phyloP scores from a whole-genome alignment of 441 rosid genomes.

The Eutrema salsugineum region DNA sequence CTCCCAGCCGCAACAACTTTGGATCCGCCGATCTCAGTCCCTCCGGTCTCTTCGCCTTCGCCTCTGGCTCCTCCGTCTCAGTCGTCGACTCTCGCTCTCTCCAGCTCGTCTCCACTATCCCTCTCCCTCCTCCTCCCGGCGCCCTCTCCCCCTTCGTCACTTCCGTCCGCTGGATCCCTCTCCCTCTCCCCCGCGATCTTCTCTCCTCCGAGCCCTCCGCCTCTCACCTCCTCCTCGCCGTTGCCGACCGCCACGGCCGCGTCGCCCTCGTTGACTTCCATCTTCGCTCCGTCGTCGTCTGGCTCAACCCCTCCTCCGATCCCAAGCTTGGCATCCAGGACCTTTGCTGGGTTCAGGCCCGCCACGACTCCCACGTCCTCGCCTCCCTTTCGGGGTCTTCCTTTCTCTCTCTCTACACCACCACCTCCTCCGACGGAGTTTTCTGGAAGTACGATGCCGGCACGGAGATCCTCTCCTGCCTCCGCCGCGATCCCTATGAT shows the following conservation, averaged over 20 bases:
- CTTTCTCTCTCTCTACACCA: slow-evolving; percentile 49
- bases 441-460: slow-evolving; percentile 83
- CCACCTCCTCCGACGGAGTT: slow-evolving; percentile 37
- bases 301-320: slow-evolving; percentile 55
- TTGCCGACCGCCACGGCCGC: slow-evolving; percentile 90
- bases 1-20: slow-evolving; percentile 91
- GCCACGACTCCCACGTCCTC: slow-evolving; percentile 51
- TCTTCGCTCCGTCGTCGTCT: slow-evolving; percentile 54
- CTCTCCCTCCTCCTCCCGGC: slow-evolving; percentile 70
- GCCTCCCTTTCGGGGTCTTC: slow-evolving; percentile 80
- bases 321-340: slow-evolving; percentile 81
- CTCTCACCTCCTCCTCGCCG: slow-evolving; percentile 74
- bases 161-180: slow-evolving; percentile 82
- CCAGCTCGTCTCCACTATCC: slow-evolving; percentile 75
- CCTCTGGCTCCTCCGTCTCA: slow-evolving; percentile 79
- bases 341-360: slow-evolving; percentile 76
- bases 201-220: slow-evolving; percentile 44
- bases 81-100: slow-evolving; percentile 79
- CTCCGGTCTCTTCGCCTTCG: slow-evolving; percentile 81
- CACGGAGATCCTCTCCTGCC: slow-evolving; percentile 71
- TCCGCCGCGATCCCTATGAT: slow-evolving; percentile 89
- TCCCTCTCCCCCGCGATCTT: slow-evolving; percentile 67
- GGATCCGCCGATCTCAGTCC: slow-evolving; percentile 80
- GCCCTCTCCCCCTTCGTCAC: slow-evolving; percentile 80
- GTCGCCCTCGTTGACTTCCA: slow-evolving; percentile 77